phyloP scores from a whole-genome alignment of 805 yeast species.

The Starmerella floris region DNA sequence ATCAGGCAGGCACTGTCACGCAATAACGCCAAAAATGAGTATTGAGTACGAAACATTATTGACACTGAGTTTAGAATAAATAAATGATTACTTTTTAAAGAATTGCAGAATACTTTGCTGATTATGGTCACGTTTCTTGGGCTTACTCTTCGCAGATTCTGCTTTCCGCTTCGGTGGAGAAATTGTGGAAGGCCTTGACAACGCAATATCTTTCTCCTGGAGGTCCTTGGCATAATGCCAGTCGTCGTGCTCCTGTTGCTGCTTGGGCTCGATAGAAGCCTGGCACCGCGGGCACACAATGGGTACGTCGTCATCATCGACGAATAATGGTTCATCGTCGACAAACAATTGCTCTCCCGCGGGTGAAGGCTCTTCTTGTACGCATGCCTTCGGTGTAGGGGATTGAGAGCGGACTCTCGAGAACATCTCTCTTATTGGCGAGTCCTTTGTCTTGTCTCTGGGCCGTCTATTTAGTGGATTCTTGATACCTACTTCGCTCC shows the following conservation, averaged over 20 bases:
- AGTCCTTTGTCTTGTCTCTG: too few species aligned
- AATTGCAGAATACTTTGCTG: slow-evolving; percentile 15
- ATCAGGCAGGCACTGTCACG: too few species aligned
- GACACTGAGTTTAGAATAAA: background rate
- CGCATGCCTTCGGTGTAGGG: too few species aligned
- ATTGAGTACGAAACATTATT: too few species aligned
- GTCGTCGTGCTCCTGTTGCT: slow-evolving; percentile 28
- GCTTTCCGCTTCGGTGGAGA: background rate
- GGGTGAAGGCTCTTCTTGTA: background rate
- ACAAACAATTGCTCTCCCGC: background rate
- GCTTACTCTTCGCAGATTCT: background rate
- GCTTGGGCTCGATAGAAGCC: slow-evolving; percentile 10
- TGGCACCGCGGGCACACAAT: slow-evolving; percentile 26
- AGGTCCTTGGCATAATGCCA: slow-evolving; percentile 31
- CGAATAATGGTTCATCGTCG: slow-evolving; percentile 10
- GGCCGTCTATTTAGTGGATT: too few species aligned
- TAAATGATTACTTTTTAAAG: slow-evolving; percentile 4
- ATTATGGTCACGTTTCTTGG: background rate
- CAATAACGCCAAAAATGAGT: too few species aligned
- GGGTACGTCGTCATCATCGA: slow-evolving; percentile 10
- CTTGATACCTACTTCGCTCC: too few species aligned
- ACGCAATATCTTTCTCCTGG: slow-evolving; percentile 7
- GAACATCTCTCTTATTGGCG: too few species aligned
- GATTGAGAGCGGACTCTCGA: too few species aligned
- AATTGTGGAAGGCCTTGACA: background rate